phyloP scores from a whole-genome alignment of 192 early-diverging fungal species.

The Spinellus fusiger region DNA sequence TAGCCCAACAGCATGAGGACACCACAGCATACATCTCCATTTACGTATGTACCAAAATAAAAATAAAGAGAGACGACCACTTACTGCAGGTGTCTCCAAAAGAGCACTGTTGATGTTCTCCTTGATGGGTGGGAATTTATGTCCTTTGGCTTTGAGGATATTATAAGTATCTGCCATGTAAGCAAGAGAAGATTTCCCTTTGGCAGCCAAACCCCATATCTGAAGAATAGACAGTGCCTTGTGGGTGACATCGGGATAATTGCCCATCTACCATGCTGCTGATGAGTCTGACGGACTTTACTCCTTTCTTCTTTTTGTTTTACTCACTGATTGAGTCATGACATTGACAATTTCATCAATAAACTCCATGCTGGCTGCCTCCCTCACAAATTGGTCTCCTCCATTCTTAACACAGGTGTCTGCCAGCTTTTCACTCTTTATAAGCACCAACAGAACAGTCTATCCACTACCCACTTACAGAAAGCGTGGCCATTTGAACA shows the following conservation, averaged over 20 bases:
- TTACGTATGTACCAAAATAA: background rate
- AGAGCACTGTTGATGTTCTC: conserved; percentile 55
- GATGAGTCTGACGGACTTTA: background rate
- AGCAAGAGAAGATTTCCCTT: conserved; percentile 68
- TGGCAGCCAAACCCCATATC: conserved; percentile 83
- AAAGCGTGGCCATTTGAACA: conserved; percentile 84
- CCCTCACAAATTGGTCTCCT: conserved; percentile 77
- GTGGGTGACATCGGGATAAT: conserved; percentile 69
- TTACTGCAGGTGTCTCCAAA: conserved; percentile 82
- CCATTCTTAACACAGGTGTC: conserved; percentile 97
- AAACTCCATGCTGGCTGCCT: conserved; percentile 86
- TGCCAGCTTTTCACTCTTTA: conserved; percentile 53
- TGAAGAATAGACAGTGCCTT: conserved; percentile 78
- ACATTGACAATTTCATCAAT: conserved; percentile 75
- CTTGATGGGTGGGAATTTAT: conserved; percentile 68
- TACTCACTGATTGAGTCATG: conserved; percentile 47
- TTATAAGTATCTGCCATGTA: conserved; percentile 80
- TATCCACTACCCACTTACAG: conserved; percentile 35
- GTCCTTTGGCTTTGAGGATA: conserved; percentile 73
- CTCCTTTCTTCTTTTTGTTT: background rate
- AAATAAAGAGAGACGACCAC: too few species aligned
- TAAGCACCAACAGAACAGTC: background rate
- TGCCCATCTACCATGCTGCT: conserved; percentile 36
- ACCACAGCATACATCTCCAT: background rate
- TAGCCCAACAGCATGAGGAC: background rate